Evolutionary conservation across 768 basidiomycete species (phyloP).

Genomic region (Pluteus cervinus): DNA sequence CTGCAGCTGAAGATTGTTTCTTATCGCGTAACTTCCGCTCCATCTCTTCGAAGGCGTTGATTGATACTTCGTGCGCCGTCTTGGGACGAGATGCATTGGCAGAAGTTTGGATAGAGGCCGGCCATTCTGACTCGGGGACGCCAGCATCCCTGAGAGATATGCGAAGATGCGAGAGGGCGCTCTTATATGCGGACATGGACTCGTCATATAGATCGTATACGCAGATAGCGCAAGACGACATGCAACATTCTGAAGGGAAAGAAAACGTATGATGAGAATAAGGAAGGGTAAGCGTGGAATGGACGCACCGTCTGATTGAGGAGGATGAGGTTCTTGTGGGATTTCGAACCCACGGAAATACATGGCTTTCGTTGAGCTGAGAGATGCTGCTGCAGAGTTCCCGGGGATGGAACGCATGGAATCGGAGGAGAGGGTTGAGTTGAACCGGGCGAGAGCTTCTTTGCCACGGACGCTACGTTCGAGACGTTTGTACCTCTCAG

Average conservation of each 20-base stretch:
- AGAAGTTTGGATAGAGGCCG: slow-evolving; percentile 35
- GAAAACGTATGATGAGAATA: slow-evolving; percentile 1
- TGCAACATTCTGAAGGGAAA: slow-evolving; percentile 73
- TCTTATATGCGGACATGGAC: slow-evolving; percentile 54
- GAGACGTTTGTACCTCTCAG: slow-evolving; percentile 47
- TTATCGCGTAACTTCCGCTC: slow-evolving; percentile 57
- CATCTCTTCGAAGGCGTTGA: slow-evolving; percentile 69
- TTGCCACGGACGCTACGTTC: slow-evolving; percentile 48
- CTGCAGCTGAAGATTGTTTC: no score
- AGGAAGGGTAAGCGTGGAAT: background rate
- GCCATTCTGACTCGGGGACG: slow-evolving; percentile 65
- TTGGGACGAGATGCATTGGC: slow-evolving; percentile 7
- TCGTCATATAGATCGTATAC: slow-evolving; percentile 87
- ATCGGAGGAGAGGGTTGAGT: no score
- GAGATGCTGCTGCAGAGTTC: slow-evolving; percentile 2
- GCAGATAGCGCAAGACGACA: slow-evolving; percentile 92
- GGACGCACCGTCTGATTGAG: slow-evolving; percentile 58
- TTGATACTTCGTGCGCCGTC: slow-evolving; percentile 29
- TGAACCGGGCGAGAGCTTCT: no score
- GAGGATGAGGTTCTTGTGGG: slow-evolving; percentile 56
- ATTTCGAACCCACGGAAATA: slow-evolving; percentile 51
- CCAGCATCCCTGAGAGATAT: slow-evolving; percentile 36
- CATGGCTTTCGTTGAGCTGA: slow-evolving; percentile 8
- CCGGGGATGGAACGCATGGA: no score
- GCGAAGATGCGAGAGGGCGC: slow-evolving; percentile 45